Percentiles rank a stretch among this genome's conserved stretches.
phyloP scores from a whole-genome alignment of 257 asterid species.

The Nicotiana paniculata region DNA sequence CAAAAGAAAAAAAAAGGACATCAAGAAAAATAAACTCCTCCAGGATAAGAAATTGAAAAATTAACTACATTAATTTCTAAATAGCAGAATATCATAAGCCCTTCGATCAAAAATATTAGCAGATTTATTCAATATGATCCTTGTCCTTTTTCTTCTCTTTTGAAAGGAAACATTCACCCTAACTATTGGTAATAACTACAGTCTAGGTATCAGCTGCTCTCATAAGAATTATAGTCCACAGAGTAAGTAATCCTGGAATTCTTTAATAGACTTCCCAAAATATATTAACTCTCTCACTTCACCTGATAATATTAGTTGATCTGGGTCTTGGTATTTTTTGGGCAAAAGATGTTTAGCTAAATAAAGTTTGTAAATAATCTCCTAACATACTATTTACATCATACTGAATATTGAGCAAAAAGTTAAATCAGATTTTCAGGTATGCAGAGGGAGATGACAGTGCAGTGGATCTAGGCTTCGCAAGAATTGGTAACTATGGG shows the following conservation, averaged over 20 bases:
- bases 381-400: neutral
- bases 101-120: constrained; percentile 1
- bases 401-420: neutral
- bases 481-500: neutral
- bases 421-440: neutral
- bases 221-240: neutral
- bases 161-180: neutral
- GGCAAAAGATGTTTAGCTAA: neutral
- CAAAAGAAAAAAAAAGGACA: neutral
- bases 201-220: neutral
- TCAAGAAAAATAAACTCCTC: neutral
- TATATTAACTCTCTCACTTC: neutral
- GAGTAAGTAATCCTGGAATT: neutral
- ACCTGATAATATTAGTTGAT: neutral
- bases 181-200: neutral
- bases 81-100: neutral
- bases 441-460: neutral
- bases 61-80: neutral
- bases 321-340: neutral
- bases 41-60: neutral
- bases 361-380: neutral
- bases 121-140: neutral
- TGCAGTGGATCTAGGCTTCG: neutral
- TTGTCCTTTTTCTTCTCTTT: neutral
- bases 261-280: neutral